Evolutionary conservation across 2,329 filamentous ascomycete genomes (phyloP).

Genomic region (Colletotrichum navitas): DNA sequence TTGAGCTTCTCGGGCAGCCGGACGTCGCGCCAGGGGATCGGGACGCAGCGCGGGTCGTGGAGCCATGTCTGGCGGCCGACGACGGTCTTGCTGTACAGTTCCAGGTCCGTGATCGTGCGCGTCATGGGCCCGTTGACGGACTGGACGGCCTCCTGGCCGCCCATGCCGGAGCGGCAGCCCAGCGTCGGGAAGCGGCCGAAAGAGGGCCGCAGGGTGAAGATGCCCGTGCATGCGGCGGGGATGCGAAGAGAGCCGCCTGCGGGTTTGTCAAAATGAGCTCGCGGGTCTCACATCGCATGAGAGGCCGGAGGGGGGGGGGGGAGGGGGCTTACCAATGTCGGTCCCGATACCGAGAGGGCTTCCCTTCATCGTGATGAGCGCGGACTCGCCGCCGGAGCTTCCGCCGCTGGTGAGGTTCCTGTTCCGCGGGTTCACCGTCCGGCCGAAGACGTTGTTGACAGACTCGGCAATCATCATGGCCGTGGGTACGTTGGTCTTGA

Average conservation of each 20-base stretch:
- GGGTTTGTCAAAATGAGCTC: neutral
- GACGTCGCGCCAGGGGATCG: constrained; percentile 66
- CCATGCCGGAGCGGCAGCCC: constrained; percentile 66
- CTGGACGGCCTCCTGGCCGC: constrained; percentile 73
- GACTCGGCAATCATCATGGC: constrained; percentile 78
- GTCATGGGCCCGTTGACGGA: constrained; percentile 75
- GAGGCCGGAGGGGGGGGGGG: accelerated
- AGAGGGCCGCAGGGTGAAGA: constrained; percentile 69
- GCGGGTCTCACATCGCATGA: no score
- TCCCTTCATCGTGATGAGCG: constrained; percentile 70
- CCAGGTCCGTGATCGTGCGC: constrained; percentile 66
- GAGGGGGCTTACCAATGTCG: constrained; percentile 62
- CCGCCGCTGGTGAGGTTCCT: constrained; percentile 72
- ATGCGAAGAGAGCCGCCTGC: constrained; percentile 66
- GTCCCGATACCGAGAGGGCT: constrained; percentile 73
- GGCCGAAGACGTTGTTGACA: constrained; percentile 74
- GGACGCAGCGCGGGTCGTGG: constrained; percentile 67
- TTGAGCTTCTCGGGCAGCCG: constrained; percentile 57
- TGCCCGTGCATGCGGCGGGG: constrained; percentile 68
- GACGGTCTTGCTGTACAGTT: constrained; percentile 65
- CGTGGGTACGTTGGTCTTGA: constrained; percentile 70
- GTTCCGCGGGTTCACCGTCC: constrained; percentile 73
- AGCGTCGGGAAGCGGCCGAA: constrained; percentile 71
- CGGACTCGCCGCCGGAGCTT: constrained; percentile 75
- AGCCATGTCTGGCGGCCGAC: constrained; percentile 68